These are phyloP conservation scores for Hamamelis virginiana DNA, from an alignment of 164 flowering plant species.

Conservation along the genomic window DNA sequence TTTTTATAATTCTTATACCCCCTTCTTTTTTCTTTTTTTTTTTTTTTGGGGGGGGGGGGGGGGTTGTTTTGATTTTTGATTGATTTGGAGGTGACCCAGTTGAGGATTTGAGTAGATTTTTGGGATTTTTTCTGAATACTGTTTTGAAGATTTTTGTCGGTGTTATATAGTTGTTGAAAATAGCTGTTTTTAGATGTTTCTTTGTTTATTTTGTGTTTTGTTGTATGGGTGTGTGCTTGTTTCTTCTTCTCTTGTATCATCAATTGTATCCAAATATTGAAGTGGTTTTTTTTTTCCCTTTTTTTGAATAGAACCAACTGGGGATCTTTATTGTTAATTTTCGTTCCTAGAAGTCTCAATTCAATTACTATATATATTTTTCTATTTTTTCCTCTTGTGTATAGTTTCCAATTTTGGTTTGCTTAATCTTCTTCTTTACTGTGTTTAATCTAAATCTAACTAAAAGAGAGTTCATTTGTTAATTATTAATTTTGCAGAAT, in stretches of 20 bases:
- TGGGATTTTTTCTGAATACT: conserved; percentile 6
- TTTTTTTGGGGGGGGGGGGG: too few species aligned
- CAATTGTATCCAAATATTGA: not conserved
- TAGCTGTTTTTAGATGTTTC: not conserved
- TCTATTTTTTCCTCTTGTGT: not conserved
- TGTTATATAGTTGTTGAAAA: not conserved
- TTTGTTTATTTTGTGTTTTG: not conserved
- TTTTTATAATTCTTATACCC: too few species aligned
- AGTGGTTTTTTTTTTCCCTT: too few species aligned
- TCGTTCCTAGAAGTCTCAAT: not conserved
- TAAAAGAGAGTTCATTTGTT: not conserved
- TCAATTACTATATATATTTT: not conserved
- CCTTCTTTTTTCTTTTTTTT: not conserved
- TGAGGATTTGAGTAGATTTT: conserved; percentile 11
- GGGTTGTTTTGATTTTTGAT: not conserved
- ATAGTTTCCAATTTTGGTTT: not conserved
- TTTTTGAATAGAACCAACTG: too few species aligned
- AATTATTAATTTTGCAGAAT: not conserved
- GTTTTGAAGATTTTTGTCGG: not conserved
- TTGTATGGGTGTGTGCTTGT: not conserved
- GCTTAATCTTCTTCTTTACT: not conserved
- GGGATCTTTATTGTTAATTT: not conserved
- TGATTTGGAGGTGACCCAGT: conserved; percentile 22
- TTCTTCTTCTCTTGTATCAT: not conserved
- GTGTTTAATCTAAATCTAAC: not conserved